Evolutionary conservation across 2,329 filamentous ascomycete genomes (phyloP).

Genomic region (Fusarium sp.): DNA sequence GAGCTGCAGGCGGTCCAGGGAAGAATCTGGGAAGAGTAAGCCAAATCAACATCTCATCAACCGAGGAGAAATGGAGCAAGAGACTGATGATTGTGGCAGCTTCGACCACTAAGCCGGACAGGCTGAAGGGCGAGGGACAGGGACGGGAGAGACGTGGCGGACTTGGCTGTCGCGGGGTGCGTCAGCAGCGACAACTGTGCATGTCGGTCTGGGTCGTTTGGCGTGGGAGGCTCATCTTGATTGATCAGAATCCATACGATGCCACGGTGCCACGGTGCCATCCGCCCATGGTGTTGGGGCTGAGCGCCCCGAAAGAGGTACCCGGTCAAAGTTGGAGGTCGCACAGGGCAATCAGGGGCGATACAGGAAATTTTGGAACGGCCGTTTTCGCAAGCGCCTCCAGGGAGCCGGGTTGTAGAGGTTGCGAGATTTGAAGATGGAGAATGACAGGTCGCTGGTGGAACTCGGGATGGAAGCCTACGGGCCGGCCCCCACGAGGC

Average conservation of each 20-base stretch:
- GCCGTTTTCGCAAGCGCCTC: conserved; percentile 25
- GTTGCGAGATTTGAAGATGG: conserved; percentile 41
- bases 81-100: conserved; percentile 48
- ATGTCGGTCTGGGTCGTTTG: conserved; percentile 44
- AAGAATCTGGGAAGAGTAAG: conserved; percentile 87
- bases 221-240: conserved; percentile 38
- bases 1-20: conserved; percentile 89
- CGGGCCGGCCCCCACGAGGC: conserved; percentile 29
- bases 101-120: conserved; percentile 54
- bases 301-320: conserved; percentile 39
- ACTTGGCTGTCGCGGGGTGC: conserved; percentile 32
- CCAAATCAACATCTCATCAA: conserved; percentile 15
- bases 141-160: conserved; percentile 17
- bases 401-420: conserved; percentile 32
- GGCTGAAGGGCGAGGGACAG: conserved; percentile 19
- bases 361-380: conserved; percentile 6
- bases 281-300: conserved; percentile 37
- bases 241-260: conserved; percentile 42
- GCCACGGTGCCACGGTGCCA: conserved; percentile 39
- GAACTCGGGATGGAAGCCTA: conserved; percentile 39
- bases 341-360: conserved; percentile 26
- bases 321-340: conserved; percentile 34
- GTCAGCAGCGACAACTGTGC: conserved; percentile 41
- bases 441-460: conserved; percentile 30
- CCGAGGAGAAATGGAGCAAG: conserved; percentile 22